Conservation (phyloP, 1,284 basidiomycete genomes). For the Fomes fomentarius region DNA sequence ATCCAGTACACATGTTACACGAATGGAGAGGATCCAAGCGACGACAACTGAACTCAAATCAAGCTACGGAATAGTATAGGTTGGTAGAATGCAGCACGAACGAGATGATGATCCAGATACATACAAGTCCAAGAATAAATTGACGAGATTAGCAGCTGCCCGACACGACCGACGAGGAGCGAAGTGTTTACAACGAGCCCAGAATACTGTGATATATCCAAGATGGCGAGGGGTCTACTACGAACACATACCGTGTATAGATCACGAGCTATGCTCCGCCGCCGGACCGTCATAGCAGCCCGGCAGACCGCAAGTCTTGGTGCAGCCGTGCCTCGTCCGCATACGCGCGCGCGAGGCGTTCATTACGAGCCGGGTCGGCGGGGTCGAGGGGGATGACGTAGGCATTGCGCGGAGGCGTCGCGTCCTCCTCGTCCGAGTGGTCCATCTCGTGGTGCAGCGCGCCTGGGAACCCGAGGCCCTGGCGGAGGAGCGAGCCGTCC, state of each 20-base stretch:
- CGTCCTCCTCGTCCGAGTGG: slow-evolving; percentile 25
- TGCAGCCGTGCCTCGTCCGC: slow-evolving; percentile 60
- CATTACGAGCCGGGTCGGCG: slow-evolving; percentile 48
- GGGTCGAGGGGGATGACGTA: slow-evolving; percentile 49
- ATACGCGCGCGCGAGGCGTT: slow-evolving; percentile 49
- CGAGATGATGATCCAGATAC: neutral
- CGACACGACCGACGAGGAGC: slow-evolving; percentile 1
- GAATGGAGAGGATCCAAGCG: neutral
- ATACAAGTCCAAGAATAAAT: slow-evolving; percentile 11
- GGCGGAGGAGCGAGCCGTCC: slow-evolving; percentile 43
- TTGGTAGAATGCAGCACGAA: slow-evolving; percentile 5
- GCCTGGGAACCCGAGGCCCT: slow-evolving; percentile 52
- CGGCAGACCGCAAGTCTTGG: slow-evolving; percentile 64
- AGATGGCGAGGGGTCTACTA: neutral
- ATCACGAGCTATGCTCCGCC: too few species aligned
- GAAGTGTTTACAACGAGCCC: slow-evolving; percentile 13
- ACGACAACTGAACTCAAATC: neutral
- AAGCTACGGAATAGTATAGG: neutral
- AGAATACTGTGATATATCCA: neutral
- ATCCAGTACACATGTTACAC: slow-evolving; percentile 12
- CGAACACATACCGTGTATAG: neutral
- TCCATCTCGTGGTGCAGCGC: slow-evolving; percentile 33
- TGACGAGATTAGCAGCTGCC: slow-evolving; percentile 18
- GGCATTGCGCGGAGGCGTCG: slow-evolving; percentile 30
- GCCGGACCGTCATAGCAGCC: slow-evolving; percentile 51